Evolutionary conservation across 73 alveolate genomes (phyloP).

Genomic region (Paramecium tetraurelia): DNA sequence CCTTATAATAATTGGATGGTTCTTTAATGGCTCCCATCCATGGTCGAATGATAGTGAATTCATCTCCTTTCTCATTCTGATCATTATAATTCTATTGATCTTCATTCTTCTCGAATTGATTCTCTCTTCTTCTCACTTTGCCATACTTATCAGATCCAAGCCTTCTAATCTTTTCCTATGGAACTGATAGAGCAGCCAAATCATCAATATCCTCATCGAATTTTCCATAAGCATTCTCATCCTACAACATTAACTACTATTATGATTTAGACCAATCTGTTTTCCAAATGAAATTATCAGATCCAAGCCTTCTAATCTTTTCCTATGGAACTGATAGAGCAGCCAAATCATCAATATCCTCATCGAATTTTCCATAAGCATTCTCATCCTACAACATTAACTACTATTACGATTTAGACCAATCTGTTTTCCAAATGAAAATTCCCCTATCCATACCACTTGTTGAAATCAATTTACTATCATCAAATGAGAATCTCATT

Average conservation of each 20-base stretch:
- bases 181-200: conserved; percentile 14
- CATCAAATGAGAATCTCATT: conserved; percentile 91
- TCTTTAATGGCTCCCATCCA: conserved; percentile 91
- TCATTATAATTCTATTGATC: conserved; percentile 65
- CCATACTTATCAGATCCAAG: conserved; percentile 63
- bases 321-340: conserved; percentile 34
- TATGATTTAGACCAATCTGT: conserved; percentile 69
- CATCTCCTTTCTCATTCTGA: conserved; percentile 86
- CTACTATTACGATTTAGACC: not conserved
- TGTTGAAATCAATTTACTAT: conserved; percentile 81
- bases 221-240: conserved; percentile 23
- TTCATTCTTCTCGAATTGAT: conserved; percentile 63
- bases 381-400: conserved; percentile 7
- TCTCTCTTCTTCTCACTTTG: conserved; percentile 59
- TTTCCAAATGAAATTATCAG: conserved; percentile 86
- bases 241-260: not conserved
- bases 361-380: not conserved
- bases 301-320: conserved; percentile 52
- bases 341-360: not conserved
- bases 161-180: conserved; percentile 47
- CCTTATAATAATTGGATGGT: conserved; percentile 76
- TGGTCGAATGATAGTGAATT: conserved; percentile 79
- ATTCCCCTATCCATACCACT: conserved; percentile 97
- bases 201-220: not conserved
- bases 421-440: conserved; percentile 94